A percentile compares a stretch with the other conserved stretches of the same genome.
Evolutionary conservation across 179 eudicot genomes (phyloP).

Genomic region (Patellifolia procumbens): DNA sequence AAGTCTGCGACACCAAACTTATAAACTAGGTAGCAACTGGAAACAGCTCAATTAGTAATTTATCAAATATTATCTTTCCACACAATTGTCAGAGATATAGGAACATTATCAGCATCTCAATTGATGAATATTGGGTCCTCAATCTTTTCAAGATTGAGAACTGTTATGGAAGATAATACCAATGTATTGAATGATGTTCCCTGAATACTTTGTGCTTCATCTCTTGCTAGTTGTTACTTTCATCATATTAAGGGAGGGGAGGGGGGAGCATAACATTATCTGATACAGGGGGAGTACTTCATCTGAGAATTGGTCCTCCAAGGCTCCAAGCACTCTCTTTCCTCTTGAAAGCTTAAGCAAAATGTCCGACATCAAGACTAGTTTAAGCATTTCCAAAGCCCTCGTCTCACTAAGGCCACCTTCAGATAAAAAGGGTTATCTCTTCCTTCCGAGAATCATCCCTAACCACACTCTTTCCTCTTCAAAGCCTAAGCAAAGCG

Average conservation of each 20-base stretch:
- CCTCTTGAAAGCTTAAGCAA: no score
- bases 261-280: not conserved
- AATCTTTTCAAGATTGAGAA: not conserved
- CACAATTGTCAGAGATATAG: not conserved
- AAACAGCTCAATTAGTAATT: not conserved
- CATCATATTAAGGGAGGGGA: no score
- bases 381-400: no score
- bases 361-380: no score
- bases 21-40: not conserved
- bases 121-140: not conserved
- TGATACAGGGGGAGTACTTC: not conserved
- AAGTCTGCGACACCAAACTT: not conserved
- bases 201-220: not conserved
- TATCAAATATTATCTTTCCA: not conserved
- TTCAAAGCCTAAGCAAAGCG: not conserved
- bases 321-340: no score
- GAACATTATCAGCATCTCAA: not conserved
- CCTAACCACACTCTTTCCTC: not conserved
- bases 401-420: no score
- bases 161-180: not conserved
- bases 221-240: no score
- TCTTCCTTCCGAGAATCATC: not conserved
- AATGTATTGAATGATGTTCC: not conserved
- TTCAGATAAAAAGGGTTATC: not conserved
- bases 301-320: no score